Percentiles rank a stretch among this genome's conserved stretches.
Evolutionary conservation across 1,139 yeast species (phyloP).

Genomic region (Saccharomyces hybrid): DNA sequence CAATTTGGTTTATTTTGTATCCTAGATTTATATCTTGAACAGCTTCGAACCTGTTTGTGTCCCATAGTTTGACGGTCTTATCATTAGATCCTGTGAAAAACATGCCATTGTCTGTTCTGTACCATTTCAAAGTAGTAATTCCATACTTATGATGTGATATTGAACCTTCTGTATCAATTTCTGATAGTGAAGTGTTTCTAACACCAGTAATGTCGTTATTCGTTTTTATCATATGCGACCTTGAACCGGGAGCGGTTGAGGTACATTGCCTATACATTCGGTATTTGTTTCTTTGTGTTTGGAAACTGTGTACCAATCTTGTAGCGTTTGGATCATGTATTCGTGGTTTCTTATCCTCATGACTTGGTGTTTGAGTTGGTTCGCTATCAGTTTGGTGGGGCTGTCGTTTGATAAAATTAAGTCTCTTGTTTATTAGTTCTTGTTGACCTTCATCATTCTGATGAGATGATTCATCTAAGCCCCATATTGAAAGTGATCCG

Average conservation of each 20-base stretch:
- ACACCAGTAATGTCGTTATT: background rate
- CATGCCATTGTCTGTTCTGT: constrained; percentile 84
- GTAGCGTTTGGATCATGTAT: background rate
- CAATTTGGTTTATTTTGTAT: constrained; percentile 47
- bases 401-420: constrained; percentile 3
- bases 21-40: constrained; percentile 53
- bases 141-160: constrained; percentile 52
- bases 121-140: constrained; percentile 71
- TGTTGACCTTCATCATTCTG: constrained; percentile 12
- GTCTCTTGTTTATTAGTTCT: constrained; percentile 6
- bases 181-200: background rate
- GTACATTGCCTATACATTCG: constrained; percentile 40
- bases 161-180: background rate
- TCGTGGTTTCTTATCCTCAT: background rate
- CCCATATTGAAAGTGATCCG: constrained; percentile 62
- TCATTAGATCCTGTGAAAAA: constrained; percentile 80
- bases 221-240: background rate
- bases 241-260: background rate
- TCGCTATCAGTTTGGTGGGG: background rate
- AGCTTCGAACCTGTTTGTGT: constrained; percentile 51
- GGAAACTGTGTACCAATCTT: constrained; percentile 23
- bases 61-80: constrained; percentile 73
- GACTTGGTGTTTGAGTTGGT: background rate
- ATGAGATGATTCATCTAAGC: constrained; percentile 30
- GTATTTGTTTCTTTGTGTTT: constrained; percentile 20